These are phyloP conservation scores for Peronospora farinosa DNA, from an alignment of 352 stramenopile species.

Conservation along the genomic window DNA sequence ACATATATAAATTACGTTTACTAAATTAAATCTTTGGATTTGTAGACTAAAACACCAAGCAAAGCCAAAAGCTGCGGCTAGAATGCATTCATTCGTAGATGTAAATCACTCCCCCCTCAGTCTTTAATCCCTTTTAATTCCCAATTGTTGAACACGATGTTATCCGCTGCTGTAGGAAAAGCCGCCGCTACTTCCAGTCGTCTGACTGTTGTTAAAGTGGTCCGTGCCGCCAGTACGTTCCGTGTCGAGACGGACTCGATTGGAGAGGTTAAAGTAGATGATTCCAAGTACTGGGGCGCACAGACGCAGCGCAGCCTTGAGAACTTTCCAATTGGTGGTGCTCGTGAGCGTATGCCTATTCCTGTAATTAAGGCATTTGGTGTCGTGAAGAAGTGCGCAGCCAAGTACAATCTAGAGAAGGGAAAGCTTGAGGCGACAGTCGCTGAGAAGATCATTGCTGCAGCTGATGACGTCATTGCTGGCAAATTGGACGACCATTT, in stretches of 20 bases:
- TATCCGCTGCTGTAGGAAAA: conserved; percentile 24
- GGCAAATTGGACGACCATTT: conserved; percentile 94
- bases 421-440: conserved; percentile 76
- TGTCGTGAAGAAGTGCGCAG: conserved; percentile 94
- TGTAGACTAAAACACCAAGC: conserved; percentile 13
- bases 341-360: conserved; percentile 88
- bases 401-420: conserved; percentile 87
- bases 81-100: conserved; percentile 5
- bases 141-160: conserved; percentile 14
- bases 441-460: conserved; percentile 87
- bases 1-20: too few species aligned
- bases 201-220: conserved; percentile 28
- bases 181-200: conserved; percentile 16
- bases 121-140: conserved; percentile 11
- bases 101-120: conserved; percentile 4
- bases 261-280: conserved; percentile 73
- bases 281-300: conserved; percentile 87
- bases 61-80: conserved; percentile 20
- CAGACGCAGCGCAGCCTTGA: conserved; percentile 93
- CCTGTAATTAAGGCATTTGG: conserved; percentile 91
- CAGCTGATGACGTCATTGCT: conserved; percentile 89
- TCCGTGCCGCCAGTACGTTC: conserved; percentile 38
- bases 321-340: conserved; percentile 94
- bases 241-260: conserved; percentile 74
- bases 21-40: too few species aligned